Conservation (phyloP, 805 yeast species). For the Myxozyma neglecta region DNA sequence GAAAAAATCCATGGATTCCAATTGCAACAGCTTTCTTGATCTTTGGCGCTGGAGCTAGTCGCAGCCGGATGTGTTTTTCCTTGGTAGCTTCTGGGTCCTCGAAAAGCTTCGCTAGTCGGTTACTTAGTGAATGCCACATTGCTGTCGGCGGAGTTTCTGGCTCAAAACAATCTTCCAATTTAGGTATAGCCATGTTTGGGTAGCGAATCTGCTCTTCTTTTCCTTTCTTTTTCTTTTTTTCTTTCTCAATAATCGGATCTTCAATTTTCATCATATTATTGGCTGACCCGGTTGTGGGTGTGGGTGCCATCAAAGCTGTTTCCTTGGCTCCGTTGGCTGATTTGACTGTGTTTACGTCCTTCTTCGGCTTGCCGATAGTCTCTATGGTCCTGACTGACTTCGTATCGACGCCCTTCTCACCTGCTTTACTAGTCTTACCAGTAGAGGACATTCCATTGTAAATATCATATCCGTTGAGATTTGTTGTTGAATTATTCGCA, state of each 20-base stretch:
- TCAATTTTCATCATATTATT: conserved; percentile 3
- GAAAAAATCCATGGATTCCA: conserved; percentile 97
- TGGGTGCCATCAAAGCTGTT: conserved; percentile 26
- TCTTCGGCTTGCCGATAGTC: conserved; percentile 19
- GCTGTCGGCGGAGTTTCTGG: not conserved
- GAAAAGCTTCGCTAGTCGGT: conserved; percentile 9
- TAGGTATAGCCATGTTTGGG: conserved; percentile 26
- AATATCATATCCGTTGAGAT: conserved; percentile 6
- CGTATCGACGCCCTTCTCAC: conserved; percentile 8
- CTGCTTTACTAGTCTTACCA: not conserved
- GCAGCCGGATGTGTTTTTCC: conserved; percentile 6
- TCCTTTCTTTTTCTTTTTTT: conserved; percentile 14
- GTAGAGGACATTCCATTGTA: conserved; percentile 3
- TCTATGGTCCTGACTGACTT: conserved; percentile 20
- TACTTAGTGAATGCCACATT: conserved; percentile 17
- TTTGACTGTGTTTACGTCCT: conserved; percentile 17
- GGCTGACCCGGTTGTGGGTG: conserved; percentile 14
- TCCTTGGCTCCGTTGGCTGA: conserved; percentile 28
- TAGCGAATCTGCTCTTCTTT: conserved; percentile 19
- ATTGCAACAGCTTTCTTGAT: conserved; percentile 63
- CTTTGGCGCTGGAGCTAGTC: conserved; percentile 17
- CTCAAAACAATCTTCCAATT: conserved; percentile 24
- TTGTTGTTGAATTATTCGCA: conserved; percentile 6
- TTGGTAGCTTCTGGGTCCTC: not conserved
- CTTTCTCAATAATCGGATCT: conserved; percentile 1